These are phyloP conservation scores for Vitis hybrid DNA, from an alignment of 177 flowering plant genomes.

Conservation along the genomic window DNA sequence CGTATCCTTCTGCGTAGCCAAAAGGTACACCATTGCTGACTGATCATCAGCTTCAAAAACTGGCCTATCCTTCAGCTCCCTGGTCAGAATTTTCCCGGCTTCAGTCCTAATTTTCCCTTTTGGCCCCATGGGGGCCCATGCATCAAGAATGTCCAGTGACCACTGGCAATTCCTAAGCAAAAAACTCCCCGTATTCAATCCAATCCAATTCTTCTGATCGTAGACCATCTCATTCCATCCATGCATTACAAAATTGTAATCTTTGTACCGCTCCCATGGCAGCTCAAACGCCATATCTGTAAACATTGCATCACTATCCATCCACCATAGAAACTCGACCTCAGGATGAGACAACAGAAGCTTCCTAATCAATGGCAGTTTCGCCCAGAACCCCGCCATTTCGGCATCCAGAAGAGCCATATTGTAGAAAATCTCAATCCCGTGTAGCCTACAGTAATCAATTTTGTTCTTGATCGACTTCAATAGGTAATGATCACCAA, in stretches of 20 bases:
- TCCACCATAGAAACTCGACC: constrained; percentile 62
- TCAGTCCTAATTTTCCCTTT: constrained; percentile 46
- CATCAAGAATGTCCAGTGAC: constrained; percentile 49
- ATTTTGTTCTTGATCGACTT: constrained; percentile 59
- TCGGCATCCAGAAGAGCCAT: constrained; percentile 54
- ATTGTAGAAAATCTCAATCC: constrained; percentile 49
- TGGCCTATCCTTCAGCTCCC: constrained; percentile 50
- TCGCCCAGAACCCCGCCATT: constrained; percentile 60
- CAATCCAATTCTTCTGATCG: constrained; percentile 53
- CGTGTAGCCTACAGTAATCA: constrained; percentile 53
- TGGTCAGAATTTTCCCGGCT: constrained; percentile 43
- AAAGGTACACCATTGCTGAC: constrained; percentile 52
- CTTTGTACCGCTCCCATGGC: constrained; percentile 57
- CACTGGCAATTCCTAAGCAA: constrained; percentile 55
- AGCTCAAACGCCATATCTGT: constrained; percentile 52
- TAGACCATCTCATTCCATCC: constrained; percentile 62
- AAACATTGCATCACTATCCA: constrained; percentile 61
- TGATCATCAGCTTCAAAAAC: constrained; percentile 62
- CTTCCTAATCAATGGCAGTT: constrained; percentile 49
- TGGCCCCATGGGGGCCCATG: constrained; percentile 59
- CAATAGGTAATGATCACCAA: constrained; percentile 53
- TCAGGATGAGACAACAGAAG: constrained; percentile 55
- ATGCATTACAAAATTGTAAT: constrained; percentile 45
- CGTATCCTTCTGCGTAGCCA: constrained; percentile 37
- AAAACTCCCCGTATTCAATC: constrained; percentile 52